Base-by-base conservation (phyloP, 23 red algal species). In the Cyanidiococcus yangmingshanensis region DNA sequence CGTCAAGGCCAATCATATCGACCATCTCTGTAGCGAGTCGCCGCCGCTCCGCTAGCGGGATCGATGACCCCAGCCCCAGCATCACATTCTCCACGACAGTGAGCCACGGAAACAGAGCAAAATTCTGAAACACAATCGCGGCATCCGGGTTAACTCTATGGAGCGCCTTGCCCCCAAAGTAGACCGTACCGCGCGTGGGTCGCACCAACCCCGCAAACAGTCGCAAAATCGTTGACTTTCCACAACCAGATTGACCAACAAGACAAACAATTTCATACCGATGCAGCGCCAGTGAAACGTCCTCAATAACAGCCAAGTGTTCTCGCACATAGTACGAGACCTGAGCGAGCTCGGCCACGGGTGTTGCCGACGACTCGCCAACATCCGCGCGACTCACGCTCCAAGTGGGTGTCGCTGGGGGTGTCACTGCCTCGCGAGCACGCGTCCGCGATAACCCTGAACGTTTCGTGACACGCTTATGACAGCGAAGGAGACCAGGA, bases 21-120 rank as follows among this genome's bases (percentile, higher is more conserved):
- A 98, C 84, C 3, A 88, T 85, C 1, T 68, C 39, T 51, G 85
- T 85, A 33, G 90, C 86, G 31, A 68, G 80, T 12, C 76, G 68
- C 37, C 82, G 86, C 25, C 67, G 76, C 12, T 88, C 85, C 12
- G 35, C 63, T 67, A 34, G 31, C 37, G 68, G 67, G 32, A 59
- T 58, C 40, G 32, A 15, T 50, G 38, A 75, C 40, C 67, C 58
- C 32, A 91, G 76, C 0, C 94, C 94, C 76, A 98, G 71, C 81
- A 82, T 80, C 34, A 98, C 94, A 80, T 98, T 98, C 67, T 98
- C 88, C 37, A 88, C 82, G 18, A 98, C 88, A 27, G 87, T 98
- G 38, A 98, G 84, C 94, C 94, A 98, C 68, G 94, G 94, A 71
- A 88, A 98, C 30, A 98, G 79, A 1, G 94, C 94, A 82, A 98